phyloP scores from a whole-genome alignment of 192 early-diverging fungal species.

The Coemansia sp. region DNA sequence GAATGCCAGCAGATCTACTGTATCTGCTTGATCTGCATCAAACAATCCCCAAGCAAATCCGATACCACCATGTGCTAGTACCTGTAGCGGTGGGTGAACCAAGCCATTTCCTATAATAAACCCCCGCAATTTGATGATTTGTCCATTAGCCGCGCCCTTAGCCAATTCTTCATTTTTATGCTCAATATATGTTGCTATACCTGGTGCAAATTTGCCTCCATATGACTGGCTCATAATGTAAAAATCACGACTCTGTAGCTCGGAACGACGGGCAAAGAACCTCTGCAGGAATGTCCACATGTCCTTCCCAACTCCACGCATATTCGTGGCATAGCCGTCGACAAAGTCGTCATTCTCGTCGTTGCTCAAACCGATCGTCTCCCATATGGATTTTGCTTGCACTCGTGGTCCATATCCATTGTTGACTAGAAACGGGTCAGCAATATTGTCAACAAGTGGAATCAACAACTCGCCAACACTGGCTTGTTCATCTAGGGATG shows the following conservation, averaged over 20 bases:
- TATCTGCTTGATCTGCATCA: conserved; percentile 38
- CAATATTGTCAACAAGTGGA: not conserved
- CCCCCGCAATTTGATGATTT: conserved; percentile 55
- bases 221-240: conserved; percentile 67
- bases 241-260: conserved; percentile 59
- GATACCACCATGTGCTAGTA: conserved; percentile 42
- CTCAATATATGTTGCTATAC: conserved; percentile 63
- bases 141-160: conserved; percentile 2
- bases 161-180: conserved; percentile 54
- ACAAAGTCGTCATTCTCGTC: conserved; percentile 49
- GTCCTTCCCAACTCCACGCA: conserved; percentile 67
- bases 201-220: conserved; percentile 74
- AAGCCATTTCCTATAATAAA: conserved; percentile 58
- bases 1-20: conserved; percentile 48
- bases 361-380: conserved; percentile 32
- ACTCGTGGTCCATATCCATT: conserved; percentile 22
- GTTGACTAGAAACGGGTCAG: conserved; percentile 44
- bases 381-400: conserved; percentile 27
- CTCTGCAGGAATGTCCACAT: conserved; percentile 66
- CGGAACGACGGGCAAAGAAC: conserved; percentile 69
- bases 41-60: conserved; percentile 49
- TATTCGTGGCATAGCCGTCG: conserved; percentile 70
- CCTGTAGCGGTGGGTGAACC: conserved; percentile 50
- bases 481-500: not conserved
- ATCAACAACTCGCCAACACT: conserved; percentile 6